A percentile compares a stretch with the other conserved stretches of the same genome.
Evolutionary conservation across 257 asterid genomes (phyloP).

Genomic region (Capsicum baccatum): DNA sequence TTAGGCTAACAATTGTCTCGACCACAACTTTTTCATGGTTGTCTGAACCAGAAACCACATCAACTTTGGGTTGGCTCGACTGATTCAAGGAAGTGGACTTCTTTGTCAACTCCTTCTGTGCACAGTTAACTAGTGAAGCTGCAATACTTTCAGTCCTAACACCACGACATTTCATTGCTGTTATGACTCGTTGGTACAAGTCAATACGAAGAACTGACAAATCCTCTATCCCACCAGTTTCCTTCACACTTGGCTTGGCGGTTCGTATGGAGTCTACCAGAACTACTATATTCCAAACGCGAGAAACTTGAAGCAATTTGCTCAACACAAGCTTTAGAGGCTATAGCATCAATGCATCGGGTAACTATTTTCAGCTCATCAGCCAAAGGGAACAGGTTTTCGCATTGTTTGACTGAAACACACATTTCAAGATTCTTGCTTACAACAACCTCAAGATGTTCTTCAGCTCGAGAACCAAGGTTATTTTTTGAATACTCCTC

Average conservation of each 20-base stretch:
- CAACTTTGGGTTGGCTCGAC: slow-evolving; percentile 50
- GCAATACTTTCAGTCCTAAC: slow-evolving; percentile 95
- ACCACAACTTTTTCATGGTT: slow-evolving; percentile 72
- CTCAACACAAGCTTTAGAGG: slow-evolving; percentile 94
- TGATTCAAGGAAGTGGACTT: slow-evolving; percentile 72
- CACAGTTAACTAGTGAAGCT: slow-evolving; percentile 79
- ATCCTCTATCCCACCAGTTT: slow-evolving; percentile 99
- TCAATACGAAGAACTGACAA: slow-evolving; percentile 76
- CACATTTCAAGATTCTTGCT: slow-evolving; percentile 87
- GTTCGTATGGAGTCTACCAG: slow-evolving; percentile 94
- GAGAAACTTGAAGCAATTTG: slow-evolving; percentile 98
- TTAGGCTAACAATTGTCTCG: slow-evolving; percentile 79
- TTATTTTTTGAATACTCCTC: slow-evolving; percentile 83
- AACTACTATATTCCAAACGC: slow-evolving; percentile 86
- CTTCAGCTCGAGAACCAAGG: slow-evolving; percentile 77
- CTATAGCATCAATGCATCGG: slow-evolving; percentile 82
- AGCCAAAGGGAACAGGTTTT: slow-evolving; percentile 84
- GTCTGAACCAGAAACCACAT: slow-evolving; percentile 43
- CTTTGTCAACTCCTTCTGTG: slow-evolving; percentile 79
- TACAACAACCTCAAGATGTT: slow-evolving; percentile 69
- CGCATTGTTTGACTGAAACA: slow-evolving; percentile 80
- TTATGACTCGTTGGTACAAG: slow-evolving; percentile 71
- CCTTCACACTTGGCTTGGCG: slow-evolving; percentile 66
- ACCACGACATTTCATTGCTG: slow-evolving; percentile 90
- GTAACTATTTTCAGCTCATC: slow-evolving; percentile 71